phyloP scores from a whole-genome alignment of 805 yeast species.

The Wickerhamiella siamensis region DNA sequence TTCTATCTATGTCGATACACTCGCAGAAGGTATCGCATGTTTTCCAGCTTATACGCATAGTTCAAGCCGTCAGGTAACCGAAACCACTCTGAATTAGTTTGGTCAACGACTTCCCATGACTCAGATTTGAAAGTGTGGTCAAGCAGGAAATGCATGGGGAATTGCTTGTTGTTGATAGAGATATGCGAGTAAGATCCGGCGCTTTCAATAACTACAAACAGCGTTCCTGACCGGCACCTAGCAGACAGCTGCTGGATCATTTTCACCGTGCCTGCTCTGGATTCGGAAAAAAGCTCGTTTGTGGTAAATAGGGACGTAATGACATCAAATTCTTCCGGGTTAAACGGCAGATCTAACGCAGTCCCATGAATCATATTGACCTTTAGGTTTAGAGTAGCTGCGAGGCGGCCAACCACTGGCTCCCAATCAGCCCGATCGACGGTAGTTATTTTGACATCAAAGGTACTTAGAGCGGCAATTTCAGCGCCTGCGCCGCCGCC shows the following conservation, averaged over 20 bases:
- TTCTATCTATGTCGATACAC: constrained; percentile 39
- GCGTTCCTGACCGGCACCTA: constrained; percentile 41
- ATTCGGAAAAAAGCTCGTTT: constrained; percentile 65
- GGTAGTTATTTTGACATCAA: constrained; percentile 34
- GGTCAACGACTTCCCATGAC: constrained; percentile 48
- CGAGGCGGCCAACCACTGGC: constrained; percentile 34
- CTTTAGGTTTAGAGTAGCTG: constrained; percentile 28
- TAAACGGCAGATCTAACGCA: constrained; percentile 11
- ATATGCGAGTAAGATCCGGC: constrained; percentile 85
- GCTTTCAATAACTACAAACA: constrained; percentile 61
- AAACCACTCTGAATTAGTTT: constrained; percentile 73
- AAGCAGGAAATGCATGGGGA: constrained; percentile 69
- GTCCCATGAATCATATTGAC: constrained; percentile 27
- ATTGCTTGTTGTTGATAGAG: constrained; percentile 55
- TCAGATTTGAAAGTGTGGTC: constrained; percentile 43
- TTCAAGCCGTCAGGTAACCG: constrained; percentile 31
- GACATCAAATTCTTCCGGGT: constrained; percentile 10
- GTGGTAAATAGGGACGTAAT: constrained; percentile 74
- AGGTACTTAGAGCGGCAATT: constrained; percentile 35
- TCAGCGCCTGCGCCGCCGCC: constrained; percentile 94
- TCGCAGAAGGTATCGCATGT: constrained; percentile 76
- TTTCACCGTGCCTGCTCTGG: constrained; percentile 44
- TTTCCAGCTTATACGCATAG: constrained; percentile 62
- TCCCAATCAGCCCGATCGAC: constrained; percentile 76
- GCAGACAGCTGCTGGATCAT: constrained; percentile 40